These are phyloP conservation scores for Solanum pimpinellifolium DNA, from an alignment of 257 asterid species.

Conservation along the genomic window DNA sequence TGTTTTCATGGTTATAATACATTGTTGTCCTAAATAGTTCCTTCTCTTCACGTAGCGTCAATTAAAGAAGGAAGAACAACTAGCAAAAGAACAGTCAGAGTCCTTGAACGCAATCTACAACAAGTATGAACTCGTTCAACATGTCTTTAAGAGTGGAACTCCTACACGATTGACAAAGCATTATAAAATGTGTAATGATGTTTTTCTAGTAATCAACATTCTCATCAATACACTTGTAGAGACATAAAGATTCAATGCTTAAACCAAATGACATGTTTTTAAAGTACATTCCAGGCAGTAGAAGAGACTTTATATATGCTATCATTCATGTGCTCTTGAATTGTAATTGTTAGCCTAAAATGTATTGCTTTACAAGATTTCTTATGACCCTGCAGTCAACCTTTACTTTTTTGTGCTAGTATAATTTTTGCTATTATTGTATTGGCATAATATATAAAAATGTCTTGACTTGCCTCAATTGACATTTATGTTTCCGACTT, in stretches of 20 bases:
- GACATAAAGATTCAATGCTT: background rate
- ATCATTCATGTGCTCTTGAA: background rate
- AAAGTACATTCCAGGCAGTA: background rate
- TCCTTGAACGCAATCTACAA: background rate
- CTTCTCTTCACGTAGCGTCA: background rate
- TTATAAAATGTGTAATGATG: background rate
- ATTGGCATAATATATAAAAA: too few relatives aligned
- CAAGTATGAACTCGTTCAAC: background rate
- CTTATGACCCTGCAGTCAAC: background rate
- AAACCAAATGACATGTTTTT: background rate
- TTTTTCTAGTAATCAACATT: background rate
- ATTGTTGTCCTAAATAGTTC: background rate
- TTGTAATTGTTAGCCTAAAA: background rate
- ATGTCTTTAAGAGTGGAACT: background rate
- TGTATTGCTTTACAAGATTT: background rate
- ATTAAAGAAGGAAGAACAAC: constrained; percentile 3
- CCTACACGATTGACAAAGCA: background rate
- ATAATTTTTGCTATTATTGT: background rate
- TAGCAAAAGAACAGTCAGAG: background rate
- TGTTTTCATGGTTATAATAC: background rate
- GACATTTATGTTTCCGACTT: background rate
- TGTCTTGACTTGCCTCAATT: background rate
- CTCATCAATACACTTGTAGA: background rate
- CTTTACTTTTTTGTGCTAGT: background rate
- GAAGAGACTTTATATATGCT: background rate